phyloP scores from a whole-genome alignment of 75 land plant species.

The Picea sitchensis region DNA sequence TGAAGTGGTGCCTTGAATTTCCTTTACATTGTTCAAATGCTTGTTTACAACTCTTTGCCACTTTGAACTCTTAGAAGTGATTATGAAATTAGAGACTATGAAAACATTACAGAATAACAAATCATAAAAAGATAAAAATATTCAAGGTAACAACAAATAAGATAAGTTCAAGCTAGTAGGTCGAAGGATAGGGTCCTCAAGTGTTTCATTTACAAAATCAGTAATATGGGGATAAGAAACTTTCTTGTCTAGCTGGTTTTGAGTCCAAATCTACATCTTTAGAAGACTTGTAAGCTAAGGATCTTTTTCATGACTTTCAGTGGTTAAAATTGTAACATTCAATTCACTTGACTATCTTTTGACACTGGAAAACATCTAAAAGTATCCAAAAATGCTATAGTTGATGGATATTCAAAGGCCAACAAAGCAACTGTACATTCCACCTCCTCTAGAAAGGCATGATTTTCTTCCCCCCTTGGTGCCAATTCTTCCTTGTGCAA shows the following conservation, averaged over 20 bases:
- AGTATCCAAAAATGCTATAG: no score
- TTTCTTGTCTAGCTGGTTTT: slow-evolving; percentile 46
- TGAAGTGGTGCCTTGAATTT: background rate
- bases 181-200: slow-evolving; percentile 30
- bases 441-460: no score
- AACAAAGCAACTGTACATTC: no score
- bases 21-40: slow-evolving; percentile 1
- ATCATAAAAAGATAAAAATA: background rate
- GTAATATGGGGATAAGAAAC: slow-evolving; percentile 37
- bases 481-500: no score
- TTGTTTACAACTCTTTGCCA: background rate
- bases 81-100: background rate
- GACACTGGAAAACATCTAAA: no score
- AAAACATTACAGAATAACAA: background rate
- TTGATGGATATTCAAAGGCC: no score
- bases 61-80: background rate
- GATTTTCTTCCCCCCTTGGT: no score
- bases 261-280: slow-evolving; percentile 53
- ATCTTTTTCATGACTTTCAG: background rate
- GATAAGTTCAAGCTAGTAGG: background rate
- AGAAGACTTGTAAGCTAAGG: slow-evolving; percentile 44
- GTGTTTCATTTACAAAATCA: slow-evolving; percentile 34
- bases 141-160: background rate
- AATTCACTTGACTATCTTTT: no score
- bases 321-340: no score